phyloP scores from a whole-genome alignment of 306 rosid species.

The Lablab purpureus region DNA sequence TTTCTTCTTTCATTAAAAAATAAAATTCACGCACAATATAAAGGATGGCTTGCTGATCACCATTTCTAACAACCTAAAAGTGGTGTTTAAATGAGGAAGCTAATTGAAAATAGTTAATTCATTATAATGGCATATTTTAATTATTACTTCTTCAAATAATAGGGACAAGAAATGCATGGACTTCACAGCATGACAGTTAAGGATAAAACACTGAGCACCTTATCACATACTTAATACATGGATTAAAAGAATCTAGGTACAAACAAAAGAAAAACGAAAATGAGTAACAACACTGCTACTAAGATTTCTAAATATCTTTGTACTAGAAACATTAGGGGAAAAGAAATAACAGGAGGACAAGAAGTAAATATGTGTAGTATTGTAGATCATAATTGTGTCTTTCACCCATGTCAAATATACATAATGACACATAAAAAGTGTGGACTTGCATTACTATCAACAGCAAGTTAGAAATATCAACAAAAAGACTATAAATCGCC shows the following conservation, averaged over 20 bases:
- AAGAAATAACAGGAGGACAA: not conserved
- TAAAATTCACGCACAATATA: not conserved
- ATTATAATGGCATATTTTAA: not conserved
- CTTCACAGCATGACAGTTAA: not conserved
- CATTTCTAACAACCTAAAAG: not conserved
- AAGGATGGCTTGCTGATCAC: conserved; percentile 14
- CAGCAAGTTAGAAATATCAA: conserved; percentile 25
- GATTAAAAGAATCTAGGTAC: not conserved
- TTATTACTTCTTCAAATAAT: not conserved
- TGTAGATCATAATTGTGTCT: conserved; percentile 8
- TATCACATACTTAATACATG: not conserved
- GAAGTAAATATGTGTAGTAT: not conserved
- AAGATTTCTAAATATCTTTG: conserved; percentile 12
- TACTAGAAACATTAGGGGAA: conserved; percentile 19
- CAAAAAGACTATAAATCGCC: conserved; percentile 8
- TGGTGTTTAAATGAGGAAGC: not conserved
- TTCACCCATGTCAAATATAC: conserved; percentile 16
- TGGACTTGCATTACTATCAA: conserved; percentile 31
- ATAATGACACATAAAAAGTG: conserved; percentile 1
- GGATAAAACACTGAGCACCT: conserved; percentile 6
- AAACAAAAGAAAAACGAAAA: not conserved
- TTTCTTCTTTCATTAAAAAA: not conserved
- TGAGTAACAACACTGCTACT: not conserved
- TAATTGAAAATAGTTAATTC: not conserved
- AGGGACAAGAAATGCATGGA: conserved; percentile 7